Conservation (phyloP, 768 basidiomycete genomes). For the Leucosporidium creatinivorum region DNA sequence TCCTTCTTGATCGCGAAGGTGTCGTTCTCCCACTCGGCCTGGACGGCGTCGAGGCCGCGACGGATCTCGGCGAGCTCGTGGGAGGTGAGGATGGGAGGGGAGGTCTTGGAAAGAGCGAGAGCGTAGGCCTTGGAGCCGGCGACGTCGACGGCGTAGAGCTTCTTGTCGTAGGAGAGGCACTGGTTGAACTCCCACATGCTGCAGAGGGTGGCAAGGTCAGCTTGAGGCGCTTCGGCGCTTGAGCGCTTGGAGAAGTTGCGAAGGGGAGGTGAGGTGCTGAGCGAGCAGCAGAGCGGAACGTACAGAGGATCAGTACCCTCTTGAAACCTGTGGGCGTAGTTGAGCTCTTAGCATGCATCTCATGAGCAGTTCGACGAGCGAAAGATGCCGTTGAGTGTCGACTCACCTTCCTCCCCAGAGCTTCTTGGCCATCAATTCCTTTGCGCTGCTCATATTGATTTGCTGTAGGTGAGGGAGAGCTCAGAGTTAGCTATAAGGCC, state of each 20-base stretch:
- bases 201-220: neutral
- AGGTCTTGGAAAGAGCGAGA: conserved; percentile 64
- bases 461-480: neutral
- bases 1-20: conserved; percentile 71
- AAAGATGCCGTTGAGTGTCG: too few species aligned
- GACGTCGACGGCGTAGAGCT: conserved; percentile 89
- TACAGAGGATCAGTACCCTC: conserved; percentile 82
- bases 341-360: too few species aligned
- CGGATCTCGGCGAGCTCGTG: conserved; percentile 63
- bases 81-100: conserved; percentile 64
- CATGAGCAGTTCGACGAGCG: too few species aligned
- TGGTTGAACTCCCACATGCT: conserved; percentile 99
- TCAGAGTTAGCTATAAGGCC: neutral
- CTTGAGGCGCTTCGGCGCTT: neutral
- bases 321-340: conserved; percentile 53
- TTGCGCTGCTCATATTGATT: neutral
- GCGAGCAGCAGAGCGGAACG: conserved; percentile 35
- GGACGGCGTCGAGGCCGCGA: conserved; percentile 63
- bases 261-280: neutral
- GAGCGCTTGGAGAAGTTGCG: neutral
- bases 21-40: conserved; percentile 75
- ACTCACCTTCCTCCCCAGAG: conserved; percentile 63
- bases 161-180: conserved; percentile 85
- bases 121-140: conserved; percentile 93
- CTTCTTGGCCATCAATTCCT: conserved; percentile 49